Percentiles rank a stretch among this genome's conserved stretches.
Conservation (phyloP, 208 protist species). For the Acanthamoeba triangularis region DNA sequence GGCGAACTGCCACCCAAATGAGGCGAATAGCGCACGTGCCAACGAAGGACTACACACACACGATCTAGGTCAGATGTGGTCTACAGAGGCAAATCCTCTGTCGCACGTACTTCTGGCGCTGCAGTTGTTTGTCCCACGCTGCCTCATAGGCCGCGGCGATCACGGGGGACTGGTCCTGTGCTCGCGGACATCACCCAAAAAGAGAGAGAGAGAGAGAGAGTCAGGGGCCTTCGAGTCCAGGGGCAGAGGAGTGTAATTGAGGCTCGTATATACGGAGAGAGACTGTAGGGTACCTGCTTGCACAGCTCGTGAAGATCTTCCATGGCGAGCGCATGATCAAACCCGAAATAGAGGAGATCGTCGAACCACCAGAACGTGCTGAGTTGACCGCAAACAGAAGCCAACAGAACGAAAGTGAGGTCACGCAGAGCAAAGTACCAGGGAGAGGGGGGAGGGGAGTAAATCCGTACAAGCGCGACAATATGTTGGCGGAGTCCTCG, state of each 20-base stretch:
- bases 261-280: too few species aligned
- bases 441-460: too few species aligned
- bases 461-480: conserved; percentile 56
- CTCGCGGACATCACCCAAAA: background rate
- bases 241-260: too few species aligned
- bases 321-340: conserved; percentile 57
- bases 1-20: conserved; percentile 22
- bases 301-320: conserved; percentile 4
- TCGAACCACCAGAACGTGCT: conserved; percentile 64
- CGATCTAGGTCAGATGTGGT: background rate
- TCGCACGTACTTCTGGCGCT: background rate
- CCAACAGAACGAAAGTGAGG: background rate
- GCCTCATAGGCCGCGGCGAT: conserved; percentile 4
- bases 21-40: conserved; percentile 5
- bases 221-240: too few species aligned
- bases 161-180: background rate
- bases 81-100: background rate
- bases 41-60: conserved; percentile 26
- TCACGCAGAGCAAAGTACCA: too few species aligned
- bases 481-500: conserved; percentile 51
- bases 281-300: background rate
- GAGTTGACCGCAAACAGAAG: background rate
- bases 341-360: conserved; percentile 54
- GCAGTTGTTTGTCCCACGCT: conserved; percentile 9
- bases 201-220: background rate